phyloP scores from a whole-genome alignment of 306 rosid species.

The Corylus heterophylla region DNA sequence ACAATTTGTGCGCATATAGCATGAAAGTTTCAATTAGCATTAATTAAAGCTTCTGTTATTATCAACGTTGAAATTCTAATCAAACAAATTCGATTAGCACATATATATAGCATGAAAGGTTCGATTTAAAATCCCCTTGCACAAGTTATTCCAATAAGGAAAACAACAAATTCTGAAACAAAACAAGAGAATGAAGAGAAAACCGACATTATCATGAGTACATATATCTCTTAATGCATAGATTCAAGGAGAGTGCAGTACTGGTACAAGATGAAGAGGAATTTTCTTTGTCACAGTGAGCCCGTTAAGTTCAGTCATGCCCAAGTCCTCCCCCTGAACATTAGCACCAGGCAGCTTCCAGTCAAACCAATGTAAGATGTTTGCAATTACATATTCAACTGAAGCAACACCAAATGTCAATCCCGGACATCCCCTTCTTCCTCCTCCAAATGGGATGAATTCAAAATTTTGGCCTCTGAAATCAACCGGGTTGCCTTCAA shows the following conservation, averaged over 20 bases:
- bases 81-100: too few relatives aligned
- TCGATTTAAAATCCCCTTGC: too few relatives aligned
- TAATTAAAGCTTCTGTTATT: too few relatives aligned
- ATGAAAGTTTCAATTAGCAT: too few relatives aligned
- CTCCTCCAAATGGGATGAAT: not conserved
- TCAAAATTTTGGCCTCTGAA: slow-evolving; percentile 23
- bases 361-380: not conserved
- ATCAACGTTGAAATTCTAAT: too few relatives aligned
- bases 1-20: too few relatives aligned
- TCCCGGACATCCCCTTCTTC: not conserved
- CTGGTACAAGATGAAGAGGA: not conserved
- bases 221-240: too few relatives aligned
- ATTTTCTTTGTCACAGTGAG: too few relatives aligned
- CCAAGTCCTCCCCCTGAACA: not conserved
- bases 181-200: not conserved
- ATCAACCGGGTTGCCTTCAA: not conserved
- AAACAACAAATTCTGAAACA: not conserved
- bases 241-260: not conserved
- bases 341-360: not conserved
- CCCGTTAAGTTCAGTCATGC: not conserved
- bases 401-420: not conserved
- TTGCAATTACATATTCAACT: not conserved
- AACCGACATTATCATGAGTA: too few relatives aligned
- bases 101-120: too few relatives aligned
- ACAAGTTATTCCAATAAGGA: too few relatives aligned